These are phyloP conservation scores for Suhomyces tanzawaensis DNA, from an alignment of 805 yeast species.

Conservation along the genomic window DNA sequence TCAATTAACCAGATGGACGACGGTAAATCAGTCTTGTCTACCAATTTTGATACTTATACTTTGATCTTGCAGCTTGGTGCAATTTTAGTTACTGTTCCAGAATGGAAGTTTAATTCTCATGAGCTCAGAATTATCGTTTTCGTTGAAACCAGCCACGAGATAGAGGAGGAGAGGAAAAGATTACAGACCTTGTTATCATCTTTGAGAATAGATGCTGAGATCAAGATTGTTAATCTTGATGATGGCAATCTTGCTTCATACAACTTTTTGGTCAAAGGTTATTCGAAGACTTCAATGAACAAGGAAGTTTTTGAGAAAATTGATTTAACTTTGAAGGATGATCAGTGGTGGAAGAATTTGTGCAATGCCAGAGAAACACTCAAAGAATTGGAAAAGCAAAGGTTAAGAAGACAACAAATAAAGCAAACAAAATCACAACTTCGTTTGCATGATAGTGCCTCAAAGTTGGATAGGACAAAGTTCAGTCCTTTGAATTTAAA, in stretches of 20 bases:
- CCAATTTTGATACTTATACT: conserved; percentile 95
- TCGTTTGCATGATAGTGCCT: conserved; percentile 4
- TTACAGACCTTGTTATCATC: conserved; percentile 63
- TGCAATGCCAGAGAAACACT: conserved; percentile 51
- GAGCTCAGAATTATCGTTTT: conserved; percentile 79
- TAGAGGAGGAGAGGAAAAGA: conserved; percentile 65
- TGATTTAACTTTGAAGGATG: conserved; percentile 50
- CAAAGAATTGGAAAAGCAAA: conserved; percentile 32
- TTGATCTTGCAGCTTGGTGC: conserved; percentile 92
- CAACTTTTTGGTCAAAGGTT: conserved; percentile 75
- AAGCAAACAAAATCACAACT: conserved; percentile 4
- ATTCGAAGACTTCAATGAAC: conserved; percentile 30
- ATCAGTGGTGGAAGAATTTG: conserved; percentile 84
- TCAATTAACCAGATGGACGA: conserved; percentile 67
- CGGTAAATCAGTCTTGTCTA: conserved; percentile 71
- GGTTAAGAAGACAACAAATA: conserved; percentile 9
- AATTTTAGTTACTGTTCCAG: conserved; percentile 86
- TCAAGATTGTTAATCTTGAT: conserved; percentile 69
- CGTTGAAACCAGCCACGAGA: conserved; percentile 74
- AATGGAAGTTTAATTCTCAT: conserved; percentile 77
- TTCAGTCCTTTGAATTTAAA: conserved; percentile 27
- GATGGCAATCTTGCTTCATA: conserved; percentile 58
- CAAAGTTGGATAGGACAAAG: conserved; percentile 11
- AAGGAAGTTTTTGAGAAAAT: conserved; percentile 40
- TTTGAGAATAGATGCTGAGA: conserved; percentile 80